Conservation (phyloP, 2,329 filamentous ascomycete genomes). For the Tolypocladium tundrense region DNA sequence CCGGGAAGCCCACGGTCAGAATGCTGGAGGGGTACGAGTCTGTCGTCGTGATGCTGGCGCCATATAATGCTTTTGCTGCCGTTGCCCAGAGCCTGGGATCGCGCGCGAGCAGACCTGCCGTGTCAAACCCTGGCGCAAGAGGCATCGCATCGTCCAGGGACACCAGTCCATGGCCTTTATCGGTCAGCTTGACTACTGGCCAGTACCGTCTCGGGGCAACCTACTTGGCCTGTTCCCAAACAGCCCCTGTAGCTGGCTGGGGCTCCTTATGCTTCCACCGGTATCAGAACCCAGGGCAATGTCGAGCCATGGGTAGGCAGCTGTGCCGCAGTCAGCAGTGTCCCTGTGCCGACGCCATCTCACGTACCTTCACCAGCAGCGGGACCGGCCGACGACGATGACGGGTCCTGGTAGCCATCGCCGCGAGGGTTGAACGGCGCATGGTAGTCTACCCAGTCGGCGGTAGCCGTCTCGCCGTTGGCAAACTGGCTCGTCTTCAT, state of each 20-base stretch:
- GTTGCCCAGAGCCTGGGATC: slow-evolving; percentile 22
- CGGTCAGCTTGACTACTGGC: slow-evolving; percentile 2
- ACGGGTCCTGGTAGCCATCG: slow-evolving; percentile 35
- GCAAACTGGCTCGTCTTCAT: slow-evolving; percentile 36
- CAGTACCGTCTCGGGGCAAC: not conserved
- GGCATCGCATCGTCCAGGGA: slow-evolving; percentile 28
- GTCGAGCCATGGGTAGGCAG: slow-evolving; percentile 34
- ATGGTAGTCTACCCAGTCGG: slow-evolving; percentile 29
- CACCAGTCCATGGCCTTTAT: slow-evolving; percentile 22
- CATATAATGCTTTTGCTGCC: slow-evolving; percentile 19
- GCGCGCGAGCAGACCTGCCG: slow-evolving; percentile 30
- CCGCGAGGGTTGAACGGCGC: slow-evolving; percentile 33
- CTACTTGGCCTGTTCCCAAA: slow-evolving; percentile 33
- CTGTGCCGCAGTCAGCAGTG: slow-evolving; percentile 3
- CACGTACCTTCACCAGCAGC: slow-evolving; percentile 6
- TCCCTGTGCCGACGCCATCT: too few relatives aligned
- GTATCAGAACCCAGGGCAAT: slow-evolving; percentile 33
- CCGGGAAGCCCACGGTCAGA: slow-evolving; percentile 18
- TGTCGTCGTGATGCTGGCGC: slow-evolving; percentile 21
- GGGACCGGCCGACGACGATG: slow-evolving; percentile 24
- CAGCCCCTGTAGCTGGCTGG: slow-evolving; percentile 30
- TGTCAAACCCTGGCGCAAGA: slow-evolving; percentile 29
- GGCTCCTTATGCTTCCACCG: slow-evolving; percentile 33
- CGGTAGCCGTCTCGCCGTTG: slow-evolving; percentile 28
- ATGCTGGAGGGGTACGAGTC: slow-evolving; percentile 17